Conservation (phyloP, 108 stramenopile species). For the Cyclotella cryptica region DNA sequence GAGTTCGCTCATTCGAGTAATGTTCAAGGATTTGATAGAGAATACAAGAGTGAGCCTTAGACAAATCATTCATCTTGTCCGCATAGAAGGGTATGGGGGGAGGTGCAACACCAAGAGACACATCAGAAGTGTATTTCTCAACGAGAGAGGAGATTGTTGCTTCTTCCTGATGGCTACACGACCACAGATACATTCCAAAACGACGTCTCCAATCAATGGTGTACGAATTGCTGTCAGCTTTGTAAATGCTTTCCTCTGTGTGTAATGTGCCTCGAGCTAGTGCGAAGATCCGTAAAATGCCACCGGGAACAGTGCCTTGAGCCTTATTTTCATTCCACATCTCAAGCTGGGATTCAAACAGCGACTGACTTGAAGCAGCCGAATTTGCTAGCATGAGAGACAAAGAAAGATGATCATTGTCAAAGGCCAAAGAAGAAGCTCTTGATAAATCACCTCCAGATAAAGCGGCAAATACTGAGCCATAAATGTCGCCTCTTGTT, state of each 20-base stretch:
- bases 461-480: conserved; percentile 73
- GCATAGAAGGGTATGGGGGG: conserved; percentile 54
- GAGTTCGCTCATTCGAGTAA: conserved; percentile 16
- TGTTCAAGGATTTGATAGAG: conserved; percentile 62
- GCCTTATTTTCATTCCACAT: conserved; percentile 57
- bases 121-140: conserved; percentile 58
- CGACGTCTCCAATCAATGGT: conserved; percentile 77
- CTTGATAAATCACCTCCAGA: conserved; percentile 64
- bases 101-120: conserved; percentile 61
- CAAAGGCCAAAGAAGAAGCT: conserved; percentile 67
- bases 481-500: conserved; percentile 37
- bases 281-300: conserved; percentile 61
- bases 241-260: conserved; percentile 61
- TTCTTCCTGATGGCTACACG: conserved; percentile 35
- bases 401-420: conserved; percentile 57
- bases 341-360: conserved; percentile 48
- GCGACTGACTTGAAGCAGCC: conserved; percentile 33
- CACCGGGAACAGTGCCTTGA: conserved; percentile 38
- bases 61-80: neutral
- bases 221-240: conserved; percentile 35
- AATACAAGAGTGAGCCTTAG: conserved; percentile 46
- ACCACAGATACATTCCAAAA: conserved; percentile 69
- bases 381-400: conserved; percentile 64
- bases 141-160: conserved; percentile 49
- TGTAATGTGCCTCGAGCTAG: conserved; percentile 59